phyloP scores from a whole-genome alignment of 768 basidiomycete genomes.

The Terana coerulea region DNA sequence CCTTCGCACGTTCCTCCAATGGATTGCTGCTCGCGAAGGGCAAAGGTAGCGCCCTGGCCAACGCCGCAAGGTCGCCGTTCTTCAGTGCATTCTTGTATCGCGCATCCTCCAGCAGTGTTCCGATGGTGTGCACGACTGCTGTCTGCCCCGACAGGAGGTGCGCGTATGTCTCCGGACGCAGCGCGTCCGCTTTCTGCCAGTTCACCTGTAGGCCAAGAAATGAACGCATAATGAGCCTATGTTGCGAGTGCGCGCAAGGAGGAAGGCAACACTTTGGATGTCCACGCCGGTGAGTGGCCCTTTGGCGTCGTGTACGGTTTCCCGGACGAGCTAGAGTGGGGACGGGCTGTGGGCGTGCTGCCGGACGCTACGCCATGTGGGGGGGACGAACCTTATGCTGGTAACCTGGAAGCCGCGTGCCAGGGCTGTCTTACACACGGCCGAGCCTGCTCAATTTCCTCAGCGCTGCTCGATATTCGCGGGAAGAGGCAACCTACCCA shows the following conservation, averaged over 20 bases:
- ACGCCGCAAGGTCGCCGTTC: conserved; percentile 49
- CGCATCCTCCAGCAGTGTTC: conserved; percentile 79
- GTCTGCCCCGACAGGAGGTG: conserved; percentile 60
- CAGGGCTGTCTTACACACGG: conserved; percentile 86
- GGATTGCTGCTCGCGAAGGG: conserved; percentile 47
- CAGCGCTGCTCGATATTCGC: not conserved
- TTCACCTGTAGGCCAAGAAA: conserved; percentile 53
- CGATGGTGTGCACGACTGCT: conserved; percentile 91
- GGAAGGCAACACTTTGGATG: conserved; percentile 50
- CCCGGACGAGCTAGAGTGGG: conserved; percentile 69
- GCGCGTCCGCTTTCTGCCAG: conserved; percentile 84
- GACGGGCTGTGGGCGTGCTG: not conserved
- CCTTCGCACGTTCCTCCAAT: conserved; percentile 40
- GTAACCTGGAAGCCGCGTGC: conserved; percentile 82
- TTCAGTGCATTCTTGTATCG: conserved; percentile 76
- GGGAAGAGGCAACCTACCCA: conserved; percentile 49
- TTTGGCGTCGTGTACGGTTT: conserved; percentile 82
- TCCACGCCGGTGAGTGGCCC: conserved; percentile 89
- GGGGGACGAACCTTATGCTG: conserved; percentile 67
- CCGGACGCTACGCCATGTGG: too few species aligned
- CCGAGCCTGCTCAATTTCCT: conserved; percentile 61
- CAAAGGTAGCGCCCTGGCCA: conserved; percentile 46
- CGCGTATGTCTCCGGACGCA: conserved; percentile 69
- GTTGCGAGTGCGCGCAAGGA: not conserved
- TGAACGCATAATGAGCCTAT: not conserved